phyloP scores from a whole-genome alignment of 73 alveolate genomes.

The Paramecium sonneborni region DNA sequence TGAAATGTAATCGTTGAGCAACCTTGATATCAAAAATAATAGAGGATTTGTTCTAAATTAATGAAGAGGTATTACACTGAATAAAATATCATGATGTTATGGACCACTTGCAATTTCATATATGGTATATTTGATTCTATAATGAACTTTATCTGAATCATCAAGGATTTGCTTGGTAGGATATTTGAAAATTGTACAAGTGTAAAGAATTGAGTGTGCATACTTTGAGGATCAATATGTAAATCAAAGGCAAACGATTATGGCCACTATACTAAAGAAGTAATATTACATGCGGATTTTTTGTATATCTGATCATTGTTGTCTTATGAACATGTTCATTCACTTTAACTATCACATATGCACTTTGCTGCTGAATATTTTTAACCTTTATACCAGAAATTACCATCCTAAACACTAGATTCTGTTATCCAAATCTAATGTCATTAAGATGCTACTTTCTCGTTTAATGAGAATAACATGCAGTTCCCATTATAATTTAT shows the following conservation, averaged over 20 bases:
- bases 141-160: conserved; percentile 35
- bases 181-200: conserved; percentile 1
- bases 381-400: conserved; percentile 34
- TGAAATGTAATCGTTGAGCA: not conserved
- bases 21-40: conserved; percentile 9
- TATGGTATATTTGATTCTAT: not conserved
- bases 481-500: conserved; percentile 38
- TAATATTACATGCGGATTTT: conserved; percentile 30
- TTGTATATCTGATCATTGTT: conserved; percentile 21
- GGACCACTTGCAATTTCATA: conserved; percentile 26
- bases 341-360: conserved; percentile 9
- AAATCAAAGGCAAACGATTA: not conserved
- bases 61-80: not conserved
- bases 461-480: not conserved
- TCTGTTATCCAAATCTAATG: conserved; percentile 26
- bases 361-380: not conserved
- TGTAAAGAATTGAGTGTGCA: not conserved
- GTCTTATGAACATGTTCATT: not conserved
- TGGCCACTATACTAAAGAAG: conserved; percentile 31
- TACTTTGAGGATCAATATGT: not conserved
- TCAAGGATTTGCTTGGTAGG: conserved; percentile 15
- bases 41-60: not conserved
- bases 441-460: not conserved
- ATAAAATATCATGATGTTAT: conserved; percentile 15
- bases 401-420: not conserved